phyloP scores from a whole-genome alignment of 2,329 filamentous ascomycete species.

The Zymoseptoria passerinii region DNA sequence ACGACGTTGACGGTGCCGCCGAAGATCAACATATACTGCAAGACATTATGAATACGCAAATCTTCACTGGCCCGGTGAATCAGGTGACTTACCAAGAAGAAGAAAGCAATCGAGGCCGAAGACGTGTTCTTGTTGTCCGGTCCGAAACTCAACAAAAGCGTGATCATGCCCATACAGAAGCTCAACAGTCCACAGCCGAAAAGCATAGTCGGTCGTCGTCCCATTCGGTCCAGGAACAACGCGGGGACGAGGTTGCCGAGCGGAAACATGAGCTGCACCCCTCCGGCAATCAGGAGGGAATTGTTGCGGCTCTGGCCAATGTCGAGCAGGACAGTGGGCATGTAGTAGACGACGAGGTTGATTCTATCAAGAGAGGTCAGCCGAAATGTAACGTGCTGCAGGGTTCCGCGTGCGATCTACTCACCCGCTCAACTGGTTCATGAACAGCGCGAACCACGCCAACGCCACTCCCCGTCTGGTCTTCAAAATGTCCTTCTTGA shows the following conservation, averaged over 20 bases:
- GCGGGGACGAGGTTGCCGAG: constrained; percentile 37
- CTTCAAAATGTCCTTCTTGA: constrained; percentile 30
- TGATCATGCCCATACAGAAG: constrained; percentile 31
- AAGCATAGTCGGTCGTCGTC: constrained; percentile 22
- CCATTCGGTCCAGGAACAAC: constrained; percentile 35
- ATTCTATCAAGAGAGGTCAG: constrained; percentile 20
- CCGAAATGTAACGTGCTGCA: no score
- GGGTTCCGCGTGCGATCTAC: no score
- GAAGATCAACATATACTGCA: constrained; percentile 17
- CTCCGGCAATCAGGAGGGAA: constrained; percentile 38
- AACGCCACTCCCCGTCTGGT: constrained; percentile 30
- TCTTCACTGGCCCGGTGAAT: no score
- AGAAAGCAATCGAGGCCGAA: constrained; percentile 40
- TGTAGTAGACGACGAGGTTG: constrained; percentile 34
- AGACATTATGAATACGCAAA: no score
- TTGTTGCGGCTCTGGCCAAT: constrained; percentile 36
- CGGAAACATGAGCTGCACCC: constrained; percentile 31
- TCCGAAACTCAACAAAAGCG: constrained; percentile 34
- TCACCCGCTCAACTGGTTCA: constrained; percentile 28
- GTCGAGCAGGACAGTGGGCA: constrained; percentile 35
- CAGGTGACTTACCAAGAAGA: constrained; percentile 37
- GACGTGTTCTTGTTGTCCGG: constrained; percentile 28
- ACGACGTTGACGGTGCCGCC: constrained; percentile 19
- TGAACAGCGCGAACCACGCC: constrained; percentile 31
- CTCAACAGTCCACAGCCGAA: constrained; percentile 16